Base-by-base conservation (phyloP, 2,329 filamentous ascomycete species). In the Chrysosporium keratinophilum region DNA sequence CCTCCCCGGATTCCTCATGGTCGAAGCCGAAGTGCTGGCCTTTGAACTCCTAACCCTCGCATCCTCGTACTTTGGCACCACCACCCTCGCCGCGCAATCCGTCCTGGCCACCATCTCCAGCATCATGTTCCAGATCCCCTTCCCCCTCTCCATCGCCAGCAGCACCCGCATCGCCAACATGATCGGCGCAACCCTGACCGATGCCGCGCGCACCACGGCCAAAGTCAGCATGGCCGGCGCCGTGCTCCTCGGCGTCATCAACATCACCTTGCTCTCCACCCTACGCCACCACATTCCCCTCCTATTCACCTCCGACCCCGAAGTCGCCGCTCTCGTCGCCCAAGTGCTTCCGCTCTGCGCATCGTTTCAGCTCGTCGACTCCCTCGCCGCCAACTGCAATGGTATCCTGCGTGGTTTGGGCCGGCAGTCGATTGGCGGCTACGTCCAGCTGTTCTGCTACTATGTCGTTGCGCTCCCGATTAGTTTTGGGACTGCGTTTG, bases 11-110 rank as follows among this genome's bases (percentile, higher is more conserved):
- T 82, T 97, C 67, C 74, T 95, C 59, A 96, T 96, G 90, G 85
- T 97, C 1, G 83, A 94, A 67, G 89, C 91, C 4, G 91, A 97
- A 67, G 95, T 87, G 72, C 78, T 96, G 10, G 89, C 90, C 5
- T 97, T 97, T 67, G 91, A 97, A 68, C 82, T 95, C 47, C 75
- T 95, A 58, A 95, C 89, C 0, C 76, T 96, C n/a, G 82, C 83
- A 7, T 81, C 87, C 0, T 87, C 84, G 50, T 87, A 86, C 61
- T 83, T 96, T 55, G 87, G 86, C 14, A 82, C 87, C 1, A 83
- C 83, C 15, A 82, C 85, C 57, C 79, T 97, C 1, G 91, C 91
- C 0, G 90, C 93, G 0, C 90, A 98, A 69, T 90, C 86, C 34
- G 83, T 96, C 12, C 74, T 97, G 1, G 80, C 84, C 19, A 93